Evolutionary conservation across 331 rosid genomes (phyloP).

Genomic region (Prunus yedoensis): DNA sequence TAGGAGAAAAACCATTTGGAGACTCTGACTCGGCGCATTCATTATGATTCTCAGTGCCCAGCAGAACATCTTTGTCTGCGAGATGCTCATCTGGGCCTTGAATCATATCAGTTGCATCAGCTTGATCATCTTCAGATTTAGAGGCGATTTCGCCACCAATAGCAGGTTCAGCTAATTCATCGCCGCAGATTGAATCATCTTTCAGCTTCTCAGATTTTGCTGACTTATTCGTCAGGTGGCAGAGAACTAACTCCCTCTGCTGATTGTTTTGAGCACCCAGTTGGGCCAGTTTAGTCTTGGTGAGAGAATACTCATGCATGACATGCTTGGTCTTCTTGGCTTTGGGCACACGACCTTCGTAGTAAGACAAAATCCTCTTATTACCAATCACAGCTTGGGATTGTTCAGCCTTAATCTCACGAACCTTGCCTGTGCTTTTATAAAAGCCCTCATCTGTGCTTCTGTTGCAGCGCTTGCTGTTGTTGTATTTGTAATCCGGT

Average conservation of each 20-base stretch:
- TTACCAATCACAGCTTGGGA: conserved; percentile 42
- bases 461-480: conserved; percentile 37
- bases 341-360: conserved; percentile 20
- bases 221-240: conserved; percentile 8
- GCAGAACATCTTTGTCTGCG: background rate
- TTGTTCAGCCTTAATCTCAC: conserved; percentile 11
- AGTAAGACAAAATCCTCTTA: conserved; percentile 54
- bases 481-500: conserved; percentile 31
- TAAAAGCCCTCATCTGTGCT: conserved; percentile 46
- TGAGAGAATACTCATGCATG: conserved; percentile 48
- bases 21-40: background rate
- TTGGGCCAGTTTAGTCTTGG: background rate
- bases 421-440: conserved; percentile 52
- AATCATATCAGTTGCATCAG: background rate
- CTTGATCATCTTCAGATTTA: background rate
- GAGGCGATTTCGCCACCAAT: background rate
- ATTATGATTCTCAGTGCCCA: background rate
- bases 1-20: background rate
- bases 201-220: background rate
- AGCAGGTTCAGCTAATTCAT: background rate
- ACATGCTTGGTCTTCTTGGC: conserved; percentile 40
- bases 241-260: background rate
- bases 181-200: background rate
- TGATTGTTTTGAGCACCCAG: background rate
- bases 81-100: background rate